Conservation (phyloP, 129 eudicot genomes). For the Tagetes patula region DNA sequence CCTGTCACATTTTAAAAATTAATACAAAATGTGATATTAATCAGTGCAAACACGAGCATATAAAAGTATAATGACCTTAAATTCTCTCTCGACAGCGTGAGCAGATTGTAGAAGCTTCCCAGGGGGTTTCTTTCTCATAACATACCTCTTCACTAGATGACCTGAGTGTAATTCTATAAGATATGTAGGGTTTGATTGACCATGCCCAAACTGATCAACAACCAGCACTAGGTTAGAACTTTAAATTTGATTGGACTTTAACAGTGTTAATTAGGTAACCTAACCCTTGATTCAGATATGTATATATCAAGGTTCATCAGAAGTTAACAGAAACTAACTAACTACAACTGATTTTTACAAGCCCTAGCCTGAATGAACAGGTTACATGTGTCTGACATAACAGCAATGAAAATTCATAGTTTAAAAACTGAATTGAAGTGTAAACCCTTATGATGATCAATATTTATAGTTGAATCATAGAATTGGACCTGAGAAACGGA, state of each 20-base stretch:
- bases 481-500: conserved; percentile 61
- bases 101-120: conserved; percentile 89
- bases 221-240: not conserved
- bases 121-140: conserved; percentile 89
- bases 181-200: conserved; percentile 94
- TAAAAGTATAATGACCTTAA: conserved; percentile 43
- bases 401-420: not conserved
- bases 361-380: not conserved
- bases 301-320: not conserved
- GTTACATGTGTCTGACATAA: not conserved
- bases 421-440: not conserved
- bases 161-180: conserved; percentile 63
- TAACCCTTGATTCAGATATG: conserved; percentile 7
- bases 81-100: conserved; percentile 96
- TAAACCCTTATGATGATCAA: not conserved
- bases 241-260: not conserved
- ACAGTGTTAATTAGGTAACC: not conserved
- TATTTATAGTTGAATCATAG: not conserved
- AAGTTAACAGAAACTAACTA: not conserved
- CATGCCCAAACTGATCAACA: conserved; percentile 81
- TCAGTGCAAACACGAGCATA: conserved; percentile 1
- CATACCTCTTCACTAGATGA: conserved; percentile 56
- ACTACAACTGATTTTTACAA: not conserved
- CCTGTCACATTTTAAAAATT: conserved; percentile 46
- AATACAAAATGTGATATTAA: not conserved